Evolutionary conservation across 768 basidiomycete genomes (phyloP).

Genomic region (Sarcomyxa edulis): DNA sequence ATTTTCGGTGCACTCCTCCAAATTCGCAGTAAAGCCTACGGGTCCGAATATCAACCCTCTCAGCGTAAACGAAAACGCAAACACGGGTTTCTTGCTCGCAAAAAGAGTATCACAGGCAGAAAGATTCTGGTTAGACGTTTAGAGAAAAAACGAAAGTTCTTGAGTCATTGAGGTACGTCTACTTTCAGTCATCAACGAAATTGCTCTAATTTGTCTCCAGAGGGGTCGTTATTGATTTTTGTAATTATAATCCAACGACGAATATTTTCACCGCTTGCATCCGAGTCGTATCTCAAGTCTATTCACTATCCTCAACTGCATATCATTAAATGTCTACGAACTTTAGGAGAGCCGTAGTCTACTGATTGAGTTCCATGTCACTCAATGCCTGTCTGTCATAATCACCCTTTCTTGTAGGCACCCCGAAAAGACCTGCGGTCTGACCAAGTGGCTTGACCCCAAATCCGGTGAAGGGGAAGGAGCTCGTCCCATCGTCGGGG

Average conservation of each 20-base stretch:
- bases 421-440: not conserved
- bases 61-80: constrained; percentile 90
- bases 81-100: constrained; percentile 84
- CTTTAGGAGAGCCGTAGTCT: no score
- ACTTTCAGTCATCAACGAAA: constrained; percentile 3
- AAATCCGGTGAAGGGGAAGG: not conserved
- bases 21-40: constrained; percentile 62
- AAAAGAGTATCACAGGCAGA: constrained; percentile 61
- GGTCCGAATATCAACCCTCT: constrained; percentile 95
- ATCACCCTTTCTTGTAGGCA: not conserved
- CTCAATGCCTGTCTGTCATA: constrained; percentile 1
- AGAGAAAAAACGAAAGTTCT: constrained; percentile 71
- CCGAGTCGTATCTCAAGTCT: no score
- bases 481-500: not conserved
- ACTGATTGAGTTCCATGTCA: constrained; percentile 4
- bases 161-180: constrained; percentile 63
- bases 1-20: constrained; percentile 42
- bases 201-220: no score
- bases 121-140: constrained; percentile 67
- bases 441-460: not conserved
- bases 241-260: no score
- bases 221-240: no score
- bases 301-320: no score
- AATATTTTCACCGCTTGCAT: no score
- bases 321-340: no score